Percentiles rank a stretch among this genome's conserved stretches.
These are phyloP conservation scores for Physaria fendleri DNA, from an alignment of 345 rosid species.

Conservation along the genomic window DNA sequence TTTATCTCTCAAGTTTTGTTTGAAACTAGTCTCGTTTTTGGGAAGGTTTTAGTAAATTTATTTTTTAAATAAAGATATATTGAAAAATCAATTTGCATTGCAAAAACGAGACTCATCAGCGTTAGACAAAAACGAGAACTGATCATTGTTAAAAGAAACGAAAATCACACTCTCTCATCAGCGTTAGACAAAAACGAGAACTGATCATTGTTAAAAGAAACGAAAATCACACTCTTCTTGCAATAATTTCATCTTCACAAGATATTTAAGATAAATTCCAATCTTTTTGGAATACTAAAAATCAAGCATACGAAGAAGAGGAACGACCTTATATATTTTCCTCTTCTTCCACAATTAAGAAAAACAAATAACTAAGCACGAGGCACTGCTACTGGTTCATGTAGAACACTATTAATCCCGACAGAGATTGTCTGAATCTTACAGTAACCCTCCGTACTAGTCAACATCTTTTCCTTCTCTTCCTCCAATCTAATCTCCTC, in stretches of 20 bases:
- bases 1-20: no score
- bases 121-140: neutral
- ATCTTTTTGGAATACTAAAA: slow-evolving; percentile 2
- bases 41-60: no score
- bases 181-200: neutral
- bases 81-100: no score
- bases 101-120: no score
- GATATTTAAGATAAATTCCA: slow-evolving; percentile 16
- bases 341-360: neutral
- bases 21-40: no score
- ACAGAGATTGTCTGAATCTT: slow-evolving; percentile 25
- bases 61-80: no score
- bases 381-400: slow-evolving; percentile 20
- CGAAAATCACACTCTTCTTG: slow-evolving; percentile 3
- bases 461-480: slow-evolving; percentile 20
- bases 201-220: neutral
- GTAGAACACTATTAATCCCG: slow-evolving; percentile 14
- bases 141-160: neutral
- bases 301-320: neutral
- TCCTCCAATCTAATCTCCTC: slow-evolving; percentile 18
- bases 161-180: slow-evolving; percentile 8
- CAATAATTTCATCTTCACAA: neutral
- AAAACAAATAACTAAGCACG: slow-evolving; percentile 15
- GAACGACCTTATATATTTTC: neutral
- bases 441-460: slow-evolving; percentile 3